phyloP scores from a whole-genome alignment of 2,329 filamentous ascomycete species.

The Leptographium galeiforme region DNA sequence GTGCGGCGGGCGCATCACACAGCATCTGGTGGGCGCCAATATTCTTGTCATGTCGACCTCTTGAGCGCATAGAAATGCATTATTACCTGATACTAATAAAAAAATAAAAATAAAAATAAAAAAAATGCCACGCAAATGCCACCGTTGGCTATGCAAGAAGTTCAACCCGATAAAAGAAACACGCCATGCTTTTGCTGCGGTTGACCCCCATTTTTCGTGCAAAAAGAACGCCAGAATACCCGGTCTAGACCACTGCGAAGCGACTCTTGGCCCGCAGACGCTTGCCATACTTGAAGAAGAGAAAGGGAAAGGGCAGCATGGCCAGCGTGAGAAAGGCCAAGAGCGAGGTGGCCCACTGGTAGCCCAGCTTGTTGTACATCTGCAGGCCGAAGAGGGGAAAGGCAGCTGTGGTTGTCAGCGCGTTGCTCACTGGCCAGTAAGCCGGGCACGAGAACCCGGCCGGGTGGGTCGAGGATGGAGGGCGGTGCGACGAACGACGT shows the following conservation, averaged over 20 bases:
- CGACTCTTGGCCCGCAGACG: conserved; percentile 39
- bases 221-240: not conserved
- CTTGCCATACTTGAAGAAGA: conserved; percentile 50
- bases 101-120: not conserved
- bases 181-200: not conserved
- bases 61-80: not conserved
- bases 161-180: not conserved
- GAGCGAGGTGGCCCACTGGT: conserved; percentile 54
- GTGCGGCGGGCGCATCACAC: not conserved
- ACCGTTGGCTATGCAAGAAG: not conserved
- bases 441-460: not conserved
- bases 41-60: not conserved
- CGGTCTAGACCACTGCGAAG: conserved; percentile 26
- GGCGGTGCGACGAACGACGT: not conserved
- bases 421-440: not conserved
- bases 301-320: conserved; percentile 51
- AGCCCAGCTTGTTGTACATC: conserved; percentile 57
- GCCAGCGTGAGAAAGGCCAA: conserved; percentile 46
- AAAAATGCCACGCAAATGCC: not conserved
- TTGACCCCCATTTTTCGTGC: too few species aligned
- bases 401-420: conserved; percentile 33
- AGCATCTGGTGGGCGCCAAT: not conserved
- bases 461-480: not conserved
- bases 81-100: not conserved
- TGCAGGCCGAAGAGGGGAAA: conserved; percentile 65